Conservation (phyloP, 1,284 basidiomycete species). For the Papiliotrema fonsecae region DNA sequence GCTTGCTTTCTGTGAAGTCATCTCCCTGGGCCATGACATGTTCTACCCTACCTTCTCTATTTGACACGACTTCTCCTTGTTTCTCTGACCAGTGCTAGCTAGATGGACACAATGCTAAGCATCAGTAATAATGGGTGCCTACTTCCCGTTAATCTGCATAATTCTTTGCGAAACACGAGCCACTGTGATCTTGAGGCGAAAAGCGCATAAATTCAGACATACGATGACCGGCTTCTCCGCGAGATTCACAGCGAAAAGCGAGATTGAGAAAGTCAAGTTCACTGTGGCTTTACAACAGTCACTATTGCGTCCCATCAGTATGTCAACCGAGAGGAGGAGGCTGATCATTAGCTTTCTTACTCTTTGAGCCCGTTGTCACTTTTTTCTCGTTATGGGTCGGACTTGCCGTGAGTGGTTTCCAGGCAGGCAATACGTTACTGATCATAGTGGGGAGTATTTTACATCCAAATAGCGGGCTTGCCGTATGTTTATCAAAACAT, state of each 20-base stretch:
- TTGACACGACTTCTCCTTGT: too few relatives aligned
- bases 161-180: constrained; percentile 45
- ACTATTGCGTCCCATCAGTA: constrained; percentile 24
- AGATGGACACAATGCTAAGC: too few relatives aligned
- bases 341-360: constrained; percentile 54
- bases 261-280: constrained; percentile 38
- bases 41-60: too few relatives aligned
- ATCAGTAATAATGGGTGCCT: constrained; percentile 28
- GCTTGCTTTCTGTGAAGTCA: too few relatives aligned
- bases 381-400: constrained; percentile 72
- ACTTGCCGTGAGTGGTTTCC: constrained; percentile 49
- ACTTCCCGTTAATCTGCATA: constrained; percentile 32
- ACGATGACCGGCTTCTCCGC: constrained; percentile 15
- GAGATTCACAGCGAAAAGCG: constrained; percentile 45
- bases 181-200: constrained; percentile 37
- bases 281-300: constrained; percentile 31
- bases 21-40: too few relatives aligned
- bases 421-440: background rate
- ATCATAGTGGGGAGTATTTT: constrained; percentile 65
- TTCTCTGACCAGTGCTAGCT: too few relatives aligned
- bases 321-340: background rate
- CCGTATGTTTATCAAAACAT: constrained; percentile 58
- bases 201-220: constrained; percentile 33
- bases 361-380: constrained; percentile 70
- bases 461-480: constrained; percentile 64